phyloP scores from a whole-genome alignment of 805 yeast species.

The Vanderwaltozyma tropicalis region DNA sequence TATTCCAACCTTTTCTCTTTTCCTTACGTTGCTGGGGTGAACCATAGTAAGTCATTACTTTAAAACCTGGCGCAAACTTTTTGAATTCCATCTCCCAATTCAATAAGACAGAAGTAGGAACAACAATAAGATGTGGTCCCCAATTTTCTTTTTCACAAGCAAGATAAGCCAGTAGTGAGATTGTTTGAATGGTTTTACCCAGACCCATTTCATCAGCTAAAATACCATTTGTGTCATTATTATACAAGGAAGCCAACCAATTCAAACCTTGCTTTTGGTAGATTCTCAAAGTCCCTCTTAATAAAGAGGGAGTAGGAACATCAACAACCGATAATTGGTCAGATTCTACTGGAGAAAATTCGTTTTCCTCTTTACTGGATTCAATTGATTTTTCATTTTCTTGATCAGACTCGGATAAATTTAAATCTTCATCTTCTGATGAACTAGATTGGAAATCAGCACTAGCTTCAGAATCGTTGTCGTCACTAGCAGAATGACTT shows the following conservation, averaged over 20 bases:
- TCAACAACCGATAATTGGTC: constrained; percentile 42
- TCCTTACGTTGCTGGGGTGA: constrained; percentile 94
- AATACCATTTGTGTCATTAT: constrained; percentile 89
- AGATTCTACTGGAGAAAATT: neutral
- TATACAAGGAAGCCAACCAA: constrained; percentile 91
- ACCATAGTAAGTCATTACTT: constrained; percentile 91
- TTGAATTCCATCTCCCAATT: constrained; percentile 99
- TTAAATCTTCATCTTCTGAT: neutral
- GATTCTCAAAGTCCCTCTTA: constrained; percentile 75
- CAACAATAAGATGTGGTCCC: constrained; percentile 97
- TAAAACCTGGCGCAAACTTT: constrained; percentile 95
- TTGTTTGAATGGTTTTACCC: constrained; percentile 95
- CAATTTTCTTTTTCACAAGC: constrained; percentile 91
- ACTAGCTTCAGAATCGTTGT: constrained; percentile 28
- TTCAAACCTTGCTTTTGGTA: constrained; percentile 95
- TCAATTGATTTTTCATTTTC: no score
- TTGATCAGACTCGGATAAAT: constrained; percentile 8
- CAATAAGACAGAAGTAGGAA: constrained; percentile 93
- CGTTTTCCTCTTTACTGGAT: constrained; percentile 3
- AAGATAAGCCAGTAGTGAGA: constrained; percentile 70
- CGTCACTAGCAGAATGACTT: constrained; percentile 11
- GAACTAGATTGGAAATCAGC: constrained; percentile 16
- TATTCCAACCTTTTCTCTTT: constrained; percentile 96
- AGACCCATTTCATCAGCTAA: constrained; percentile 99
- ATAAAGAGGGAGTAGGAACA: constrained; percentile 65